phyloP scores from a whole-genome alignment of 208 protist species.

The Leptomonas seymouri region DNA sequence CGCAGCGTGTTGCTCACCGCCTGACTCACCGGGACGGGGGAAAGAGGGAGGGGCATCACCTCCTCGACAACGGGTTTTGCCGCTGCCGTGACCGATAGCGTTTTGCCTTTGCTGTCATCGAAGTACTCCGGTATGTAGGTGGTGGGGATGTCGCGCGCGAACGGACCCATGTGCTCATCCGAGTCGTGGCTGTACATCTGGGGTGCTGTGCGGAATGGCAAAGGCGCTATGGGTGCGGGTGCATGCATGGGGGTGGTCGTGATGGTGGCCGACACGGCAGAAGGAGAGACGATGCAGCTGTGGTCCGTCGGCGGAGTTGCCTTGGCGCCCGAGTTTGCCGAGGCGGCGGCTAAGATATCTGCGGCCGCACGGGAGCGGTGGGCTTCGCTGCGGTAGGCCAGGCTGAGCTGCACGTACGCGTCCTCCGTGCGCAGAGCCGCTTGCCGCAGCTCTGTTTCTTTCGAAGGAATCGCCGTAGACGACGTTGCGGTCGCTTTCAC shows the following conservation, averaged over 20 bases:
- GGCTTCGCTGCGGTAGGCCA: slow-evolving; percentile 27
- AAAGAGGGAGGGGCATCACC: slow-evolving; percentile 30
- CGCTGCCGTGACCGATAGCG: neutral
- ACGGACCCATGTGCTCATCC: slow-evolving; percentile 20
- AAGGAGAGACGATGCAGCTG: neutral
- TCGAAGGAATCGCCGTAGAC: slow-evolving; percentile 7
- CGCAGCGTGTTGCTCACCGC: slow-evolving; percentile 17
- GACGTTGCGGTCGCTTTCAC: too few species aligned
- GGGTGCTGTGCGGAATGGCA: slow-evolving; percentile 22
- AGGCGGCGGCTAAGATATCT: slow-evolving; percentile 9
- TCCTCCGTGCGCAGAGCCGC: slow-evolving; percentile 23
- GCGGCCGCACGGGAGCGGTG: slow-evolving; percentile 25
- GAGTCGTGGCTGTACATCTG: slow-evolving; percentile 29
- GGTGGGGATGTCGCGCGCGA: slow-evolving; percentile 24
- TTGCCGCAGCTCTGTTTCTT: slow-evolving; percentile 18
- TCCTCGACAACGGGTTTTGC: neutral
- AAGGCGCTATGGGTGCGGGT: neutral
- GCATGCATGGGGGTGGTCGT: too few species aligned
- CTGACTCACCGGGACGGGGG: slow-evolving; percentile 10
- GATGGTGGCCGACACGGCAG: neutral
- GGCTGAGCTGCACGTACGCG: slow-evolving; percentile 31
- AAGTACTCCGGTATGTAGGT: slow-evolving; percentile 37
- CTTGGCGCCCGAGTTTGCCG: neutral
- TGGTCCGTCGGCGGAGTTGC: neutral
- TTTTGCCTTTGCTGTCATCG: neutral